Conservation (phyloP, 176 grass and related monocot species). For the Carex myosuroides region DNA sequence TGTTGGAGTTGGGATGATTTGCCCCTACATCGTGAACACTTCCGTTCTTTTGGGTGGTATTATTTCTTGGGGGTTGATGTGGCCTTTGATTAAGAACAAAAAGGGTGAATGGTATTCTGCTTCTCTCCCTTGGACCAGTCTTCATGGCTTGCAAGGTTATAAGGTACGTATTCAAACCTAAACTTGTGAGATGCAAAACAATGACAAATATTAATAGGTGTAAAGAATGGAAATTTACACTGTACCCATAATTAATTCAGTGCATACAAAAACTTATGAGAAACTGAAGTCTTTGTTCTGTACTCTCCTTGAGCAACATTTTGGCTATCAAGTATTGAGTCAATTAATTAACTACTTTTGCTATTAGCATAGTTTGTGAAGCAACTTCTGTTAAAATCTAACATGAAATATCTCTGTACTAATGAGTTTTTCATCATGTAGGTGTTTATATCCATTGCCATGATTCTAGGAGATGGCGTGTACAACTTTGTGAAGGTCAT, state of each 20-base stretch:
- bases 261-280: not conserved
- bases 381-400: not conserved
- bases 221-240: not conserved
- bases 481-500: conserved; percentile 61
- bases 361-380: not conserved
- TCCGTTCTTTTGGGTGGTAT: conserved; percentile 55
- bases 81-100: conserved; percentile 59
- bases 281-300: not conserved
- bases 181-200: not conserved
- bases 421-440: conserved; percentile 12
- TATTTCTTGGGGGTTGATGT: conserved; percentile 74
- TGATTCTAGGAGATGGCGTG: conserved; percentile 64
- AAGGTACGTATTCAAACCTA: conserved; percentile 29
- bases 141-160: conserved; percentile 65
- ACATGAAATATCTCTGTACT: not conserved
- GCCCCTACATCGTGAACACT: conserved; percentile 71
- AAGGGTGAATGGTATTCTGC: conserved; percentile 62
- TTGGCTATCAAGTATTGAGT: not conserved
- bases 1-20: conserved; percentile 87
- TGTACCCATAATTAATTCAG: not conserved
- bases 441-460: conserved; percentile 71
- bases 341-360: not conserved
- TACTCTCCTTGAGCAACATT: not conserved
- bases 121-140: conserved; percentile 30
- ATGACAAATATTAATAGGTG: not conserved